Base-by-base conservation (phyloP, 352 stramenopile genomes). In the Globisporangium mamillatum region DNA sequence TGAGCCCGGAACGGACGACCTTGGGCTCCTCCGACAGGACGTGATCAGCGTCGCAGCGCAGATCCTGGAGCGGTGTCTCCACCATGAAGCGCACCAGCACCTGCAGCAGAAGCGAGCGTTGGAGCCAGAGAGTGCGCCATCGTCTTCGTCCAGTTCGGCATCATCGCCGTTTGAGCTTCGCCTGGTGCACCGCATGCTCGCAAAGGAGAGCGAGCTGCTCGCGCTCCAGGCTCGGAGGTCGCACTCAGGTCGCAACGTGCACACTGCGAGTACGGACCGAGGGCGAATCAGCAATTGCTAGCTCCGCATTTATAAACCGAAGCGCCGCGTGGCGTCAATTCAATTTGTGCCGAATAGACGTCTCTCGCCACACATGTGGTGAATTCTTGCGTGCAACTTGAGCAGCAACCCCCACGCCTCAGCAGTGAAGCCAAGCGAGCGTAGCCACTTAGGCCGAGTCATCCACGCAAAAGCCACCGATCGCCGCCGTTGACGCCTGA, bases 121-220 rank as follows among this genome's bases (percentile, higher is more conserved):
- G 1, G 16, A 72, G 41, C 48, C 70, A 2, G 54, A 60, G 22
- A 34, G 6, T 38, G 32, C 25, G 10, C n/a, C 29, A 5, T 4
- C n/a, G 4, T 9, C 32, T 12, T 38, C 32, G 8, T 10, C 32
- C 5, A 9, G 32, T 10, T 38, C 32, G 32, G 29, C 29, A 32
- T 38, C 25, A 0, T 9, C n/a, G 20, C 22, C 66, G 3, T 46
- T 80, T 0, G 74, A 80, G 54, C 71, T 77, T 4, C 52, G 58
- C 6, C 68, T 80, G 9, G 71, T 76, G 32, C 68, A 77, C 53
- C 74, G 71, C 63, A 77, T 77, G 74, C 66, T 77, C 4, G 46
- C 67, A n/a, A 80, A 80, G 48, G 74, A 80, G 66, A 67, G 64
- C 46, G 71, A 78, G 52, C 56, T 77, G n/a, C 59, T 76, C 12